These are phyloP conservation scores for Fusarium lyarnte DNA, from an alignment of 2,329 filamentous ascomycete genomes.

Conservation along the genomic window DNA sequence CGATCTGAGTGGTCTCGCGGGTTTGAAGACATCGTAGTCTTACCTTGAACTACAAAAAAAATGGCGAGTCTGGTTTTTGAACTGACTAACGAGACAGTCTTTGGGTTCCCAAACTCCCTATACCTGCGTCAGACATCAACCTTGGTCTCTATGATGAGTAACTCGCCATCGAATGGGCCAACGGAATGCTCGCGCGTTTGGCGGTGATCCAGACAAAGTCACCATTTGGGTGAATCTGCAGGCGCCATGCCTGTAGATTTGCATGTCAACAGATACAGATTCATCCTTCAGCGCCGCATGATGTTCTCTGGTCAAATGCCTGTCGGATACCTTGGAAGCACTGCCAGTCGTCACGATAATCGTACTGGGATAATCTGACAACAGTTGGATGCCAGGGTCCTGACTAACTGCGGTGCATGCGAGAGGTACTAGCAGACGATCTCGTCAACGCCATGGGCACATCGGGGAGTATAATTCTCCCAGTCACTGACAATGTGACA, in stretches of 20 bases:
- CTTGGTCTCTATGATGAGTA: conserved; percentile 43
- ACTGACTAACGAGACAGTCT: conserved; percentile 22
- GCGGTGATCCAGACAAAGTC: conserved; percentile 39
- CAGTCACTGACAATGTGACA: conserved; percentile 33
- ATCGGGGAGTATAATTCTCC: conserved; percentile 5
- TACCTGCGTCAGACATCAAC: conserved; percentile 48
- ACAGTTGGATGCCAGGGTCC: conserved; percentile 25
- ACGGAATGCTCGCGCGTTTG: conserved; percentile 41
- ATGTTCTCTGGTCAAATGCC: conserved; percentile 45
- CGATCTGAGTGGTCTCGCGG: conserved; percentile 41
- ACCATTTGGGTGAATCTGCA: conserved; percentile 46
- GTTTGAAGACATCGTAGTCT: conserved; percentile 43
- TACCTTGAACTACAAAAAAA: conserved; percentile 40
- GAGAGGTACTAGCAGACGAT: conserved; percentile 9
- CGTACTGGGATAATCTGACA: conserved; percentile 29
- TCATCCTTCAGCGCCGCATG: conserved; percentile 44
- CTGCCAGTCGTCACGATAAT: not conserved
- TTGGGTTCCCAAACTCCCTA: conserved; percentile 58
- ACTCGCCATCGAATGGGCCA: conserved; percentile 44
- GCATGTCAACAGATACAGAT: conserved; percentile 36
- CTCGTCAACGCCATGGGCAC: conserved; percentile 29
- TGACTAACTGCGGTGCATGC: conserved; percentile 36
- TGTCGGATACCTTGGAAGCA: conserved; percentile 32
- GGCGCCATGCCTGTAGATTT: conserved; percentile 47
- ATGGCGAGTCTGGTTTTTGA: conserved; percentile 15